Base-by-base conservation (phyloP, 176 grass and related monocot genomes). In the Metroxylon sagu region DNA sequence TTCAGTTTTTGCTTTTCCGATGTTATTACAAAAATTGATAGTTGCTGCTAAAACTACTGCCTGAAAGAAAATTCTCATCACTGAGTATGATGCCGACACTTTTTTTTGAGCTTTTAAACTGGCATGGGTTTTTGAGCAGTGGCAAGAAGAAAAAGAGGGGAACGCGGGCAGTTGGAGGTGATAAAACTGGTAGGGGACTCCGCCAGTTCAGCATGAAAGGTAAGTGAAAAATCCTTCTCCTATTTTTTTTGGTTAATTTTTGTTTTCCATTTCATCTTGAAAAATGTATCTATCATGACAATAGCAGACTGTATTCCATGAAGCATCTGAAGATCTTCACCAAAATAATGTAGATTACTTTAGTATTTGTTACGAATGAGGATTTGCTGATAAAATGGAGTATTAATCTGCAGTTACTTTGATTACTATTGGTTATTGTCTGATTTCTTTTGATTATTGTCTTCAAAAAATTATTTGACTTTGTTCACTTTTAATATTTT, bases 121-220 rank as follows among this genome's bases (percentile, higher is more conserved):
- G 30, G 6, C 50, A 29, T 8, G 23, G 52, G 18, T 26, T 29
- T 66, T 66, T 18, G 29, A 53, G 7, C 64, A 66, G 64, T 30
- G 26, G 50, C 6, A 53, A 66, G 53, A 66, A 66, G 64, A 66
- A 66, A 66, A 66, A 66, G 10, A 66, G 64, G 8, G 64, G 49
- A 28, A 26, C 26, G 4, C 64, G 64, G 5, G 50, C 49, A 14
- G 50, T 54, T 66, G 49, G 16, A 18, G 50, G 64, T 66, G 64
- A 66, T 53, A 66, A 66, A 54, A 66, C 50, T 54, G 64, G 64
- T 18, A 66, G 64, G 49, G 64, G 64, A 53, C 64, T 66, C 16
- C 50, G 50, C 6, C 64, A 66, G 21, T 66, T 66, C 50, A 66
- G 64, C 50, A 66, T 66, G 64, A 66, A 66, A 66, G 64, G 64